Evolutionary conservation across 768 basidiomycete species (phyloP), one percentile per base, ranked within the genome.

Genomic region (Tricholoma terreum): DNA sequence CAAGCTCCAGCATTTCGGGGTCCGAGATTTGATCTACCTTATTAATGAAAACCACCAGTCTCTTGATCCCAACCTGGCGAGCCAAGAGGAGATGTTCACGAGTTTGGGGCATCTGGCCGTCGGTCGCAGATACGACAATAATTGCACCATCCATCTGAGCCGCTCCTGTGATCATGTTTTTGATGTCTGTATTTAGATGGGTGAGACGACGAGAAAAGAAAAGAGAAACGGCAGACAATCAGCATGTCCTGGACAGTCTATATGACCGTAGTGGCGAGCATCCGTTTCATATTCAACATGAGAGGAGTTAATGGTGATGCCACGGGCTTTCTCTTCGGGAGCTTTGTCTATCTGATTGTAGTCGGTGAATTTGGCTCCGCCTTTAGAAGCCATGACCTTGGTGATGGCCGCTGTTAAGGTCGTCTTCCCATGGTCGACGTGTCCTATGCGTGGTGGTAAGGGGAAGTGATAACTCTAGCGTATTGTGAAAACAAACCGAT

Each of bases 51-150:
- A 99, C 97, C 57, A 98, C 94, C 35, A 99, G 85, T 73, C 88
- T 90, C 77, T 95, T 94, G 70, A 99, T 90, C 62, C 97, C 97
- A 62, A 98, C 95, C 77, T 99, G 97, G 68, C 94, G 92, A 65
- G 96, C 96, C 49, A 99, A 86, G 54, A 99, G 88, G 60, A 99
- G 76, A 76, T 99, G 97, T 79, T 99, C 97, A 66, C 95, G 88
- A 50, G 97, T 99, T 74, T 98, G 96, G 54, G 96, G 97, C 97
- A 99, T 99, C 75, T 98, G 95, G 64, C 97, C 97, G 70, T 99
- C 97, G 10, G 93, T 96, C 30, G 97, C 97, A 50, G 97, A 97
- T 30, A 99, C 97, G 63, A 98, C 92, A 66, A 94, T 93, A 66
- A 94, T 94, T 63, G 89, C 90, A 62, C 92, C 92, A 65, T 98